Base-by-base conservation (phyloP, 495 filamentous ascomycete genomes). In the Neohortaea acidophila region DNA sequence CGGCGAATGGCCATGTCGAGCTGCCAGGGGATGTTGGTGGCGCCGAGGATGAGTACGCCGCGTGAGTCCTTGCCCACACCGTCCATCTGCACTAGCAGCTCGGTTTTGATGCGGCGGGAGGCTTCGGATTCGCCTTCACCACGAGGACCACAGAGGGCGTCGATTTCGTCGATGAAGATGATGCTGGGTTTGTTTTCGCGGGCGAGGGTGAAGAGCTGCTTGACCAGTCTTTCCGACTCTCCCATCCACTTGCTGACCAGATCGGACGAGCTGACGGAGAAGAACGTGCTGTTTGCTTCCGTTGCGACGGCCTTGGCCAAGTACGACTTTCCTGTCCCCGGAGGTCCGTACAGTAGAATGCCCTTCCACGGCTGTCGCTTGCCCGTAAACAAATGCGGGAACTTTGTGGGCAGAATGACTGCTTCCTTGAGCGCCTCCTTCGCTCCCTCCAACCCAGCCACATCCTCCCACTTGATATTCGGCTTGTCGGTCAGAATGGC, bases 201-300 rank as follows among this genome's bases (percentile, higher is more conserved):
- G 1, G 89, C 89, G 83, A 99, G 93, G 43, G 78, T 84, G 63
- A 97, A 97, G 19, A 97, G 69, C 52, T 94, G 85, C 58, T 94
- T 94, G 24, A 97, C 91, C 47, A 97, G 69, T 55, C 87, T 69
- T 72, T 97, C 89, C 69, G 78, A 85, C 59, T 97, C 89, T 60
- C 89, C 89, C 91, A 97, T 96, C 89, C 89, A 97, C 57, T 97
- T 97, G 41, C 79, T 86, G 21, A 96, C 91, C 60, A 97, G 57
- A 57, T 96, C 91, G 64, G 81, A 89, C 63, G 81, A 87, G 63
- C 82, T 91, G 44, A 97, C 85, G 54, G 84, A 93, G 68, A 97
- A 97, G 57, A 97, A 97, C n/a, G 89, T 97, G 58, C 85, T 93
- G 56, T 96, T 96, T 33, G 91, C 91, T 56, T 97, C 89, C 8